Percentiles rank a stretch among this genome's conserved stretches.
These are phyloP conservation scores for Candida jianshihensis DNA, from an alignment of 805 yeast genomes.

Conservation along the genomic window DNA sequence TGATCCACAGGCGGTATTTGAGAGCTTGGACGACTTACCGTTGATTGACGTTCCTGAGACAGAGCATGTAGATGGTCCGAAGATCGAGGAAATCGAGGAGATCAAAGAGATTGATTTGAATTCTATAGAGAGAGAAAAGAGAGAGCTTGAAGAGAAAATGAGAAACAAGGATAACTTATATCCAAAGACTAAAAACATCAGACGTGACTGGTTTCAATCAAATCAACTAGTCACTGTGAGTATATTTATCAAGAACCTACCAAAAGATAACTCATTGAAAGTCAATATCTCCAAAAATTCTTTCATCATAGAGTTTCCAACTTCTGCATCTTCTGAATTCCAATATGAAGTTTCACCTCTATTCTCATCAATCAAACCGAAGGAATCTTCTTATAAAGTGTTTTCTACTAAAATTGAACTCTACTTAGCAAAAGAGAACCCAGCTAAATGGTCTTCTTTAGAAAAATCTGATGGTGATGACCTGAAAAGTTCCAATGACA, in stretches of 20 bases:
- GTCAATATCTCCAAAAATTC: slow-evolving; percentile 33
- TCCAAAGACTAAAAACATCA: slow-evolving; percentile 27
- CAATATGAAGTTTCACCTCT: slow-evolving; percentile 50
- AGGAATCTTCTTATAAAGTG: slow-evolving; percentile 39
- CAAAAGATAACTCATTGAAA: slow-evolving; percentile 36
- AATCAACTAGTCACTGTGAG: slow-evolving; percentile 50
- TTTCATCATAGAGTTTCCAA: slow-evolving; percentile 40
- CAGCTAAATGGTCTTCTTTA: slow-evolving; percentile 48
- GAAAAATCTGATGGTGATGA: slow-evolving; percentile 16
- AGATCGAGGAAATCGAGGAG: slow-evolving; percentile 3
- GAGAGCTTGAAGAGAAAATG: slow-evolving; percentile 17
- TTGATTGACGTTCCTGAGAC: not conserved
- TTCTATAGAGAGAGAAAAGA: slow-evolving; percentile 13
- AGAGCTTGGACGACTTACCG: slow-evolving; percentile 7
- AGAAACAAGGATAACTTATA: slow-evolving; percentile 17
- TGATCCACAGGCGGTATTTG: slow-evolving; percentile 6
- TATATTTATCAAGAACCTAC: slow-evolving; percentile 62
- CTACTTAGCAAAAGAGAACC: slow-evolving; percentile 39
- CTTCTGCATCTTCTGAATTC: slow-evolving; percentile 46
- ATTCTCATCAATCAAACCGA: slow-evolving; percentile 41
- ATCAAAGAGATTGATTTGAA: not conserved
- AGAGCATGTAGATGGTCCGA: too few relatives aligned
- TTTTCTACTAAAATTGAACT: slow-evolving; percentile 74
- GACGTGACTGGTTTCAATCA: slow-evolving; percentile 73
- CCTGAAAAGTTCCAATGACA: slow-evolving; percentile 5